Evolutionary conservation across 345 rosid genomes (phyloP), one percentile per base, ranked within the genome.

Genomic region (Gossypium longicalyx): DNA sequence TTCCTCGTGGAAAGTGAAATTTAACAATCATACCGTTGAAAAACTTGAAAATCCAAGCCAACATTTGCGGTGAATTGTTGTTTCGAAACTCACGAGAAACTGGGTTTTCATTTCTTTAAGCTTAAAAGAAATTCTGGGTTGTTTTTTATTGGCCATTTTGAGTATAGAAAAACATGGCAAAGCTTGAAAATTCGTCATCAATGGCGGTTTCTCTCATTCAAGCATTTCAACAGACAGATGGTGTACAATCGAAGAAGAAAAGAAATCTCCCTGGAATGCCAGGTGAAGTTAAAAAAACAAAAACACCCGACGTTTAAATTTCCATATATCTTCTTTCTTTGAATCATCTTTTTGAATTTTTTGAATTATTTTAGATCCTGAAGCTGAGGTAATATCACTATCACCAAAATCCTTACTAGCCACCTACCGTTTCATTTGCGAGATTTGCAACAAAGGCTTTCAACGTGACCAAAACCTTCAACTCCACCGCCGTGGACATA

Each of bases 221-320:
- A 43, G 54, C 78, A 19, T 67, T 71, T 25, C 79, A 77, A 29
- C 74, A 48, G 19, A 27, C 77, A 15, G 74, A 9, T 12, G 48
- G 54, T n/a, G 76, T 66, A 17, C 63, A 82, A 20, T 71, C 78
- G 48, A 90, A 85, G 87, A 90, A 88, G 87, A 90, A 83, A 83
- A 86, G 95, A 29, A 90, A 83, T 69, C 95, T 88, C 77, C 95
- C 95, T 17, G 95, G 95, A 82, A 90, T 86, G 91, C 95, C 95
- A 67, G 95, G 95, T 88, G 64, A 5, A 67, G 48, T 48, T 71
- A 41, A 38, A 7, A 15, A n/a, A 69, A 72, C 71, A 67, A 19
- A 34, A 17, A 22, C 27, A 68, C n/a, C 4, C 6, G 5, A 48
- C 29, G 43, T 63, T 49, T 17, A 5, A 29, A 60, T 48, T 17